phyloP scores from a whole-genome alignment of 805 yeast genomes.

The Dipodascus albidus region DNA sequence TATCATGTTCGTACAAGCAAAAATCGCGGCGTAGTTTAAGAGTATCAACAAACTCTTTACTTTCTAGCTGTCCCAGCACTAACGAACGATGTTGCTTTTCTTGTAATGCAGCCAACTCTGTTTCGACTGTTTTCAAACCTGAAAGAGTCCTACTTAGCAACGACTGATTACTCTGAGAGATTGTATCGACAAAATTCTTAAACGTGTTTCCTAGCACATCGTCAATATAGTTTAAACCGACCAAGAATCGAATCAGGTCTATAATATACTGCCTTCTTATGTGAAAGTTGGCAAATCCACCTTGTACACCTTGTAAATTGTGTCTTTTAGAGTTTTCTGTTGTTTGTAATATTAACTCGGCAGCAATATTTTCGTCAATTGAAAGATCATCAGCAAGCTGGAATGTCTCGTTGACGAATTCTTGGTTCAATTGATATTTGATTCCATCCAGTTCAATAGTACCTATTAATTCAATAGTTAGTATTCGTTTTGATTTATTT shows the following conservation, averaged over 20 bases:
- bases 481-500: too few relatives aligned
- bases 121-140: slow-evolving; percentile 50
- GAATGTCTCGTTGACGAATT: slow-evolving; percentile 50
- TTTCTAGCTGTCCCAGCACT: slow-evolving; percentile 38
- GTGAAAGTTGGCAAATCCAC: slow-evolving; percentile 58
- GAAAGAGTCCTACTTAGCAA: slow-evolving; percentile 35
- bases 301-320: slow-evolving; percentile 22
- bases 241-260: slow-evolving; percentile 25
- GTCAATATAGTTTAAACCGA: slow-evolving; percentile 4
- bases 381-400: slow-evolving; percentile 52
- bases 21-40: slow-evolving; percentile 51
- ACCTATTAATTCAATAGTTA: slow-evolving; percentile 19
- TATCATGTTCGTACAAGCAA: slow-evolving; percentile 57
- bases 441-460: slow-evolving; percentile 39
- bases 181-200: slow-evolving; percentile 6
- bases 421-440: slow-evolving; percentile 50
- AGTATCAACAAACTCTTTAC: slow-evolving; percentile 35
- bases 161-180: slow-evolving; percentile 4
- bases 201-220: slow-evolving; percentile 4
- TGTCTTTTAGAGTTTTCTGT: slow-evolving; percentile 22
- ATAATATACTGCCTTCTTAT: slow-evolving; percentile 63
- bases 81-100: slow-evolving; percentile 38
- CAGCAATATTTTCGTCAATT: slow-evolving; percentile 66
- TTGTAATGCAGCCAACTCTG: slow-evolving; percentile 38
- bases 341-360: slow-evolving; percentile 46